Evolutionary conservation across 768 basidiomycete species (phyloP).

Genomic region (Hygrocybe coccinea): DNA sequence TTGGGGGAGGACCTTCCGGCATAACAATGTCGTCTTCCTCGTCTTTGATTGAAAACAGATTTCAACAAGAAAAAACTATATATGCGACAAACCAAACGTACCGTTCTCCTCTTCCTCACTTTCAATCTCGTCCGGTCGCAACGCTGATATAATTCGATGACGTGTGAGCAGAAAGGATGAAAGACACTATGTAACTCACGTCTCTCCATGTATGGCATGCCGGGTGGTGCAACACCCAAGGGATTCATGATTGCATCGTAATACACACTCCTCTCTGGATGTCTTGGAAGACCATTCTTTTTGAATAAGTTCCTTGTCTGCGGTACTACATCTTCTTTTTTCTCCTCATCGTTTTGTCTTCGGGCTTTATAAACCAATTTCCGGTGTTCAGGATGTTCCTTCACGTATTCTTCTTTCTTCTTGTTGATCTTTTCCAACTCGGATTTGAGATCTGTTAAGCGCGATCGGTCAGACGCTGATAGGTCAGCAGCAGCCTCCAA

Average conservation of each 20-base stretch:
- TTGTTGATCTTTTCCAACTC: constrained; percentile 78
- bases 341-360: constrained; percentile 40
- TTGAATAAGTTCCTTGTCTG: constrained; percentile 67
- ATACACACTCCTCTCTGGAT: constrained; percentile 90
- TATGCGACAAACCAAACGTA: constrained; percentile 7
- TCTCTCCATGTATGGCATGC: constrained; percentile 91
- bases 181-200: constrained; percentile 46
- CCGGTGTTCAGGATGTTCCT: constrained; percentile 89
- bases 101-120: constrained; percentile 55
- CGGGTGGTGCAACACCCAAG: constrained; percentile 88
- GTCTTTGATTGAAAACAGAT: constrained; percentile 5
- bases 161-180: constrained; percentile 3
- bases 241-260: constrained; percentile 94
- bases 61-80: background rate
- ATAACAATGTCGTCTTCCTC: constrained; percentile 60
- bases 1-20: constrained; percentile 63
- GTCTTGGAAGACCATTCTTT: constrained; percentile 78
- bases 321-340: constrained; percentile 37
- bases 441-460: constrained; percentile 63
- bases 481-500: constrained; percentile 48
- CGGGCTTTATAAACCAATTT: constrained; percentile 70
- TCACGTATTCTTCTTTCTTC: constrained; percentile 88
- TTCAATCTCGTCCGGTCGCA: constrained; percentile 56
- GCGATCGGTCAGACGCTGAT: constrained; percentile 53
- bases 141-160: constrained; percentile 37